phyloP scores from a whole-genome alignment of 139 green algal genomes.

The Pycnococcus provasolii region DNA sequence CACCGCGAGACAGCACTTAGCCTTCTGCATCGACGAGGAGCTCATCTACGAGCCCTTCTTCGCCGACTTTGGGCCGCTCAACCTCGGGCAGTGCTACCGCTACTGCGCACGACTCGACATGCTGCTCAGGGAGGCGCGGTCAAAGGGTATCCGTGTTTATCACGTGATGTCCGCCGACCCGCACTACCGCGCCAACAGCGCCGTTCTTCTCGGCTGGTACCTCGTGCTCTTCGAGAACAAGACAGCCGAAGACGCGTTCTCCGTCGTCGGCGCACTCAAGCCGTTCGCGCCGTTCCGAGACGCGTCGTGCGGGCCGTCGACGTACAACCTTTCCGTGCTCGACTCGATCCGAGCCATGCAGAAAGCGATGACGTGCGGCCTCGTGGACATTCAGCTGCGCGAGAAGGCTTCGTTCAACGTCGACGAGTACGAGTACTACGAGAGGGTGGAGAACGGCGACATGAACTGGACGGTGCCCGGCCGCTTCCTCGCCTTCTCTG shows the following conservation, averaged over 20 bases:
- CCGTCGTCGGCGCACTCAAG: conserved; percentile 42
- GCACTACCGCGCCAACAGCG: conserved; percentile 61
- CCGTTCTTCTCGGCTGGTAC: conserved; percentile 58
- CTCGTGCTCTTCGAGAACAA: conserved; percentile 55
- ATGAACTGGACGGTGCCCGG: conserved; percentile 82
- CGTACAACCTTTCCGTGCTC: conserved; percentile 65
- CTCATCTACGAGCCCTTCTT: conserved; percentile 79
- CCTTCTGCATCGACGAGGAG: too few relatives aligned
- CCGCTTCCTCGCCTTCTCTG: conserved; percentile 79
- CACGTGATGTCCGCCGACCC: conserved; percentile 49
- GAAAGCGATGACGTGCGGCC: conserved; percentile 58
- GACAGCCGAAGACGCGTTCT: conserved; percentile 56
- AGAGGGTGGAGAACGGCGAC: conserved; percentile 83
- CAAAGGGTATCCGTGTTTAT: conserved; percentile 46
- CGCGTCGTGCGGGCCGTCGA: conserved; percentile 60
- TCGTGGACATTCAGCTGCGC: conserved; percentile 59
- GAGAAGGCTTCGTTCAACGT: conserved; percentile 48
- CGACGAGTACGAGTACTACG: conserved; percentile 83
- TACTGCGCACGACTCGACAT: conserved; percentile 43
- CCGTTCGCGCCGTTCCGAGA: conserved; percentile 74
- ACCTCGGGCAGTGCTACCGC: conserved; percentile 64
- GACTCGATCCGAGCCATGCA: conserved; percentile 56
- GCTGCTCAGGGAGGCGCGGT: conserved; percentile 42
- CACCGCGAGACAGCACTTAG: too few relatives aligned
- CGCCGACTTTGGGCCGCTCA: conserved; percentile 80